Base-by-base conservation (phyloP, 306 rosid genomes). In the Trifolium pratense region DNA sequence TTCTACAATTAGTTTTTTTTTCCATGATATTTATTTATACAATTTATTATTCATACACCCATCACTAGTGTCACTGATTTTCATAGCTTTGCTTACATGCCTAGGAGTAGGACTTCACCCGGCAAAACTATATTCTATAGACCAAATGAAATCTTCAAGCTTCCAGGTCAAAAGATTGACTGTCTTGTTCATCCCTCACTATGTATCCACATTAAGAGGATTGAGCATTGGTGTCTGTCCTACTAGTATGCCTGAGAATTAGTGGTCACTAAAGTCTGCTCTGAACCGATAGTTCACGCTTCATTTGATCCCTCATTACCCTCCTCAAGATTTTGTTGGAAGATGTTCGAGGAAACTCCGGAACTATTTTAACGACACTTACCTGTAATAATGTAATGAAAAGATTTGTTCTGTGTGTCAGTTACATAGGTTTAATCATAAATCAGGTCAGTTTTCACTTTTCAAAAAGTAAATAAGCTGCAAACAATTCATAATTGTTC, bases 281-380 rank as follows among this genome's bases (percentile, higher is more conserved):
- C 80, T 77, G 79, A 60, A 71, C 77, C 34, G 86, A 83, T 31
- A 87, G 77, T 74, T 89, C 96, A 5, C 6, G 84, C 88, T 87
- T 90, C 78, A 90, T 77, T 81, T 90, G 93, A 71, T 87, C 92
- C 74, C 97, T 92, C 84, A 90, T 16, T 67, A 89, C 90, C 76
- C 98, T 87, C 82, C 98, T 84, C 9, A 87, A 57, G 66, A 92
- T 53, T 90, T 92, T 92, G 82, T 90, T 90, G 4, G 98, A 89
- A 68, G 91, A 86, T 2, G 91, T 92, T 74, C 91, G 84, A 48
- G 98, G 98, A 51, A 92, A 92, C 76, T 85, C 89, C 0, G 81
- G 58, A 5, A 87, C 90, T 77, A 90, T 79, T 63, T 86, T 89
- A 18, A 86, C 90, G 14, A 80, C 37, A 53, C 85, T 75, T 48